Conservation (phyloP, 2,329 filamentous ascomycete species). For the Aspergillus floridensis region DNA sequence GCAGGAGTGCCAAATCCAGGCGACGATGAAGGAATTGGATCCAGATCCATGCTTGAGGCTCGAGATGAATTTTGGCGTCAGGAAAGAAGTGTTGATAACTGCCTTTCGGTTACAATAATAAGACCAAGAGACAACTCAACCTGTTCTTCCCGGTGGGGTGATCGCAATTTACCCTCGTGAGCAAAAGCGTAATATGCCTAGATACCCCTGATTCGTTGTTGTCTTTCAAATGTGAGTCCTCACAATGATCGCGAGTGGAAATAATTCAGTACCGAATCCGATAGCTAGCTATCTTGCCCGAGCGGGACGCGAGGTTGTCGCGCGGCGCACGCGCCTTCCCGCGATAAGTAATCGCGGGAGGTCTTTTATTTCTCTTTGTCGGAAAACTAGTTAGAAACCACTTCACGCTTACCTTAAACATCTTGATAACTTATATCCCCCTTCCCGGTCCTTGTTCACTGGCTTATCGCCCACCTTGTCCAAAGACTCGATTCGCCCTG, state of each 20-base stretch:
- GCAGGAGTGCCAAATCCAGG: conserved; percentile 85
- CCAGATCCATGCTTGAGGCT: conserved; percentile 33
- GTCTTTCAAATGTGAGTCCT: not conserved
- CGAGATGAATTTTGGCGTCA: not conserved
- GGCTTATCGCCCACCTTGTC: not conserved
- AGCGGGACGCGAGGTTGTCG: not conserved
- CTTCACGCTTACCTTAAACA: not conserved
- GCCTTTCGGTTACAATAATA: not conserved
- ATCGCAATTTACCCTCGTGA: too few relatives aligned
- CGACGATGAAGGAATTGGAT: conserved; percentile 79
- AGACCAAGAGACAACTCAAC: too few relatives aligned
- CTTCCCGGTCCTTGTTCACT: not conserved
- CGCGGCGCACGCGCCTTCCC: not conserved
- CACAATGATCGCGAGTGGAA: not conserved
- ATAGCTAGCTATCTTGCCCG: not conserved
- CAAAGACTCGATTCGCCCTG: not conserved
- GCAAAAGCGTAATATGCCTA: too few relatives aligned
- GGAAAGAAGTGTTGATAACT: not conserved
- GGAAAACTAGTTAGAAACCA: not conserved
- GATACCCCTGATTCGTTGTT: not conserved
- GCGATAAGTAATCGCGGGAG: not conserved
- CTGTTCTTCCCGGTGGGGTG: too few relatives aligned
- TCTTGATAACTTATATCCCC: not conserved
- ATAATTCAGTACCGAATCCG: not conserved
- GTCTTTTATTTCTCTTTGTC: not conserved